These are phyloP conservation scores for Haplosporangium sp. DNA, from an alignment of 371 early-diverging fungal species.

Conservation along the genomic window DNA sequence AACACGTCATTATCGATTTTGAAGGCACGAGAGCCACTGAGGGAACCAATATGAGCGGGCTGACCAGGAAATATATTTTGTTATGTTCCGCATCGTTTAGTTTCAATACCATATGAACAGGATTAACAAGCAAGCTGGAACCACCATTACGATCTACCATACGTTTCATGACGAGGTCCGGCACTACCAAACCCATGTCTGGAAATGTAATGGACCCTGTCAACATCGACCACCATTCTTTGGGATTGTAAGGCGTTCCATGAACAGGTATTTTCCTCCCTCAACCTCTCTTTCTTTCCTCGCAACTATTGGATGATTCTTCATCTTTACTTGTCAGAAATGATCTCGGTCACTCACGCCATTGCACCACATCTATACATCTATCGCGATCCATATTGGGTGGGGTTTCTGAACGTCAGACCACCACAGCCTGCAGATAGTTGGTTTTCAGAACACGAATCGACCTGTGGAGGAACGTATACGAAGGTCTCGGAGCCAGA, in stretches of 20 bases:
- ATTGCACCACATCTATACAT: too few species aligned
- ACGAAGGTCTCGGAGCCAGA: conserved; percentile 67
- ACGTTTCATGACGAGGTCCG: conserved; percentile 73
- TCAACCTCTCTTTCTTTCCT: too few species aligned
- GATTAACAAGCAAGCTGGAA: conserved; percentile 64
- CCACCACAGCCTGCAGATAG: conserved; percentile 73
- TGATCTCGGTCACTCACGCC: not conserved
- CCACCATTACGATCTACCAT: conserved; percentile 73
- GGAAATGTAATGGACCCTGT: conserved; percentile 76
- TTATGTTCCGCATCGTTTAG: not conserved
- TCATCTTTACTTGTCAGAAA: not conserved
- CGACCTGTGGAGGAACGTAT: conserved; percentile 69
- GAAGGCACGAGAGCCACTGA: too few species aligned
- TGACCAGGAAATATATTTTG: conserved; percentile 47
- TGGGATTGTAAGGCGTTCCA: conserved; percentile 69
- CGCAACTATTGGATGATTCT: too few species aligned
- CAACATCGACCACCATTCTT: conserved; percentile 67
- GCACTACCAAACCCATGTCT: conserved; percentile 70
- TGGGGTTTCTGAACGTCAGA: conserved; percentile 26
- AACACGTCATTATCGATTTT: too few species aligned
- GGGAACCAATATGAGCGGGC: too few species aligned
- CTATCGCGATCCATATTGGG: too few species aligned
- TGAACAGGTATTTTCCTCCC: conserved; percentile 62
- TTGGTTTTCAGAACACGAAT: conserved; percentile 71
- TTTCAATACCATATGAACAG: conserved; percentile 60